Base-by-base conservation (phyloP, 1,284 basidiomycete species). In the Pseudozyma sp. region DNA sequence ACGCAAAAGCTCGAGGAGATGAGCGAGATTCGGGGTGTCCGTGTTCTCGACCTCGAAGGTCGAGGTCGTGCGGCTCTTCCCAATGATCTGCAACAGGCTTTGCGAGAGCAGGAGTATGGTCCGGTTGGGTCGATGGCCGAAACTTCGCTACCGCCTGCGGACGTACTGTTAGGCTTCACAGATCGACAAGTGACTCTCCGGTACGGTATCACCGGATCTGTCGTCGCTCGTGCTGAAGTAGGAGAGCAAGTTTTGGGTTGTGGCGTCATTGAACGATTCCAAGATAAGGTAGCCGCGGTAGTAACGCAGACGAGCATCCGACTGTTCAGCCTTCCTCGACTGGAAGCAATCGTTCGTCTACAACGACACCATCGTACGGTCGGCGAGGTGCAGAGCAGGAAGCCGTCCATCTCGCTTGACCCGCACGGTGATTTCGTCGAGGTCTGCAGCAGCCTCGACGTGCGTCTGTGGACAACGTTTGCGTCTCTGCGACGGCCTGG, bases 381-480 rank as follows among this genome's bases (percentile, higher is more conserved):
- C 1, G 73, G 72, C 35, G 78, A 80, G 46, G 44, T 56, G 44
- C 49, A 42, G 30, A 67, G 67, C n/a, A 24, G n/a, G 17, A 42
- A 48, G 5, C 55, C 67, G 4, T 59, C 48, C 19, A 50, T 78
- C 53, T 71, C 60, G 11, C 58, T 82, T 37, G 79, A 77, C 47
- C 17, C 52, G 11, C 57, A 73, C 14, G 81, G 81, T 45, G 78
- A 80, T 62, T 78, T 82, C 52, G 43, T 82, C 43, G 81, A 83
- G 65, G 57, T 79, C 5, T 64, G 56, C 47, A 71, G 75, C 57
- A 78, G 74, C 44, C 66, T 79, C 7, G 81, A 83, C 55, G 72
- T 80, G 40, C 72, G 78, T 6, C 43, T 82, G 7, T 83, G 80
- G 81, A 77, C 80, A 10, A 63, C 69, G 31, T 78, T 82, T 58